Evolutionary conservation across 331 rosid species (phyloP).

Genomic region (Malus hybrid): DNA sequence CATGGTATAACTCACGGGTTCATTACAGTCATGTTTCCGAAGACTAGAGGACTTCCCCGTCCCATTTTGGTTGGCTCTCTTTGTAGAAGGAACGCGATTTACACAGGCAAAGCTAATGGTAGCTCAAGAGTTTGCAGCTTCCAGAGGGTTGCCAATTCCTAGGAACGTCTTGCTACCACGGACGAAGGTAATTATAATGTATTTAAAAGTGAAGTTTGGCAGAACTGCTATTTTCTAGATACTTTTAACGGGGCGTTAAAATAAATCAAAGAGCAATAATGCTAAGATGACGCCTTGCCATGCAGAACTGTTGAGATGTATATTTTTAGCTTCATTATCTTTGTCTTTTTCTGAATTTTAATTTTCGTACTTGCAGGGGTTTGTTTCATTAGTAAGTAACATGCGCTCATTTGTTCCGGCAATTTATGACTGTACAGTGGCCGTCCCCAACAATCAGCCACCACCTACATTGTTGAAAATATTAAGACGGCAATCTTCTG

Average conservation of each 20-base stretch:
- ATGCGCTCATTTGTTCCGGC: constrained; percentile 56
- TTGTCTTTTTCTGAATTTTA: background rate
- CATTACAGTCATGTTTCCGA: constrained; percentile 54
- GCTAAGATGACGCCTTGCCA: background rate
- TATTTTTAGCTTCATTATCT: background rate
- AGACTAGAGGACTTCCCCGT: constrained; percentile 45
- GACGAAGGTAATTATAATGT: constrained; percentile 48
- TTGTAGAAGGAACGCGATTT: constrained; percentile 91
- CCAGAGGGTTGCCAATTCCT: constrained; percentile 67
- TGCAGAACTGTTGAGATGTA: background rate
- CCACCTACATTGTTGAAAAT: constrained; percentile 66
- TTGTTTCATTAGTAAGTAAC: constrained; percentile 62
- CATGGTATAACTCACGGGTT: background rate
- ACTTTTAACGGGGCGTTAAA: too few relatives aligned
- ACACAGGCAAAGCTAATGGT: constrained; percentile 55
- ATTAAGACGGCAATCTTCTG: constrained; percentile 47
- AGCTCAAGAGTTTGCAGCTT: constrained; percentile 75
- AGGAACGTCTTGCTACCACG: constrained; percentile 81
- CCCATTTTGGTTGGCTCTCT: constrained; percentile 87
- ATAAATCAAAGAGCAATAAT: background rate
- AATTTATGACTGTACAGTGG: constrained; percentile 71
- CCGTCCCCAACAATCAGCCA: constrained; percentile 40
- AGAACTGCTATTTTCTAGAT: too few relatives aligned
- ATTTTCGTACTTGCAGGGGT: constrained; percentile 43
- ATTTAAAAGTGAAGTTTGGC: background rate